Percentiles rank a stretch among this genome's conserved stretches.
phyloP scores from a whole-genome alignment of 2,329 filamentous ascomycete species.

The Neopestalotiopsis sp. region DNA sequence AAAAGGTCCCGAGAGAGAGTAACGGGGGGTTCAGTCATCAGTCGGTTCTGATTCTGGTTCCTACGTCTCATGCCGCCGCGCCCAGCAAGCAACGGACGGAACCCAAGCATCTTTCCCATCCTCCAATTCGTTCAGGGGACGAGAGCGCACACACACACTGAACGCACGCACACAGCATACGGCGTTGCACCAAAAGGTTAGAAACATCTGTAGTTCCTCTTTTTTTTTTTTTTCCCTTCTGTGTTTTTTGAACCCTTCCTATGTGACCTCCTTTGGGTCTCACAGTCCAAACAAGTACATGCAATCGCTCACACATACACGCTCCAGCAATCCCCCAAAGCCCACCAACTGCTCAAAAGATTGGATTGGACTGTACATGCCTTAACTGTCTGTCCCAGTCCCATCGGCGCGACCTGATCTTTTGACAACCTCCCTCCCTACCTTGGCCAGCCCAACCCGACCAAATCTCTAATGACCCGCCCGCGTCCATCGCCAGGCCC shows the following conservation, averaged over 20 bases:
- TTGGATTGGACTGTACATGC: neutral
- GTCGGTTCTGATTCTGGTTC: neutral
- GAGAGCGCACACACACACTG: neutral
- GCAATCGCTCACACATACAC: neutral
- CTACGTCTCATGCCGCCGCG: conserved; percentile 11
- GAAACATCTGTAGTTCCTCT: conserved; percentile 2
- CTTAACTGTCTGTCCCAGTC: neutral
- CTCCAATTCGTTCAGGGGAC: conserved; percentile 7
- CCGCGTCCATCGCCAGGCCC: conserved; percentile 11
- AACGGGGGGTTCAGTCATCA: neutral
- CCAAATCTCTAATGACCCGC: conserved; percentile 9
- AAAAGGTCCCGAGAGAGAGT: too few relatives aligned
- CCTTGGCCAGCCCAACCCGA: neutral
- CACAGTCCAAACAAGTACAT: neutral
- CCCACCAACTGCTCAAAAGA: neutral
- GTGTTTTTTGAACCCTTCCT: neutral
- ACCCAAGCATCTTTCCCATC: conserved; percentile 1
- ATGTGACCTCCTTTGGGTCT: neutral
- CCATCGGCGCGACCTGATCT: neutral
- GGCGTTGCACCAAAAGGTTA: conserved; percentile 4
- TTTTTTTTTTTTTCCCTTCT: neutral
- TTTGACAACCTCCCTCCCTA: neutral
- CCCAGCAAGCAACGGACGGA: neutral
- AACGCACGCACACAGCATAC: conserved; percentile 15
- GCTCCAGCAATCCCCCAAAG: neutral